Conservation (phyloP, 2,329 filamentous ascomycete genomes). For the Alternaria arborescens region DNA sequence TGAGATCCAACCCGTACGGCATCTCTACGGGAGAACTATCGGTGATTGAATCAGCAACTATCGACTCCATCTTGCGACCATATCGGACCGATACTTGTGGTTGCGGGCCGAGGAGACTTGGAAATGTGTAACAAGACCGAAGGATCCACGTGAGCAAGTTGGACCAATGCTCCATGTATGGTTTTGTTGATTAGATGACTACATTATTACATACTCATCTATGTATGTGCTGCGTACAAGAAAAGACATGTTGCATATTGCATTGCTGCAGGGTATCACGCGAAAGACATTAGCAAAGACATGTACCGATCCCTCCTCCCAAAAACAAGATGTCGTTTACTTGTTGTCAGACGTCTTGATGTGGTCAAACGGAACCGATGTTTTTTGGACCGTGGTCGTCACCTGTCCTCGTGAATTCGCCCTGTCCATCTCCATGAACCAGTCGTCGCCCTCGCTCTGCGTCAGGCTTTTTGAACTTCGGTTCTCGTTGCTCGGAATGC, state of each 20-base stretch:
- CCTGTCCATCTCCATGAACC: constrained; percentile 29
- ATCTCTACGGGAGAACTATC: background rate
- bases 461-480: constrained; percentile 6
- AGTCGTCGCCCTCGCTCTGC: constrained; percentile 26
- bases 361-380: constrained; percentile 16
- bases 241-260: constrained; percentile 12
- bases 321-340: background rate
- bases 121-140: background rate
- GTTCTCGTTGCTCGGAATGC: constrained; percentile 6
- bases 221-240: constrained; percentile 5
- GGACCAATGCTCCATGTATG: background rate
- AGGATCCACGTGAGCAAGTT: constrained; percentile 6
- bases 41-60: constrained; percentile 1
- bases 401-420: constrained; percentile 20
- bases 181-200: background rate
- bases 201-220: constrained; percentile 1
- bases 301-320: background rate
- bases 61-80: background rate
- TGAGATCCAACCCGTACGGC: background rate
- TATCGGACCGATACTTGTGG: constrained; percentile 5
- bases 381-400: constrained; percentile 20
- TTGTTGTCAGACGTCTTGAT: constrained; percentile 11
- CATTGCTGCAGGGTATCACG: constrained; percentile 17
- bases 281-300: constrained; percentile 11
- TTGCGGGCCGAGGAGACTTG: background rate